Base-by-base conservation (phyloP, 352 stramenopile genomes). In the Elongisporangium prolatum region DNA sequence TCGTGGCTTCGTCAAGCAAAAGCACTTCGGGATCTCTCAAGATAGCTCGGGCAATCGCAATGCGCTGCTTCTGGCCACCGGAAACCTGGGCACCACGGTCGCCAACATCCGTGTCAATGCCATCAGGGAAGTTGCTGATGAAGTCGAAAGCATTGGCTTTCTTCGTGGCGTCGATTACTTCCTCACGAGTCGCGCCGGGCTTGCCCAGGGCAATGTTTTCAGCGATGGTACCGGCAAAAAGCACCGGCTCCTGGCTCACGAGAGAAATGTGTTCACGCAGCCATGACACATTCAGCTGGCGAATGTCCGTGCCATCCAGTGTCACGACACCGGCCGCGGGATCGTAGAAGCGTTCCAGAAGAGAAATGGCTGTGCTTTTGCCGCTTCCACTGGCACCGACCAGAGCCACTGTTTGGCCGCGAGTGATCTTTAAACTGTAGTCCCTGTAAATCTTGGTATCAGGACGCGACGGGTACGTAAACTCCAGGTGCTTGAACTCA, bases 31-130 rank as follows among this genome's bases (percentile, higher is more conserved):
- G 88, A 54, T 98, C 84, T 37, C 85, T 84, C 17, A 98, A 68
- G 22, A 98, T 89, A 8, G 91, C 94, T 11, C 96, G 74, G 40
- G 95, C 95, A 44, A 99, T 96, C 44, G 91, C 91, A 59, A 98
- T 88, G 18, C 89, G 68, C 67, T 97, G 89, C 64, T 98, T 98
- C 67, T 98, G 96, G n/a, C 96, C 95, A 37, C 95, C 94, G 10
- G 72, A 94, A 0, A 99, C 72, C 69, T 96, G 84, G 21, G 93
- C 82, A 22, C 93, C 94, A 34, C 89, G 68, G 59, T 98, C 91
- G 16, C 94, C 95, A 28, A 98, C 80, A 65, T 88, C 58, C 11
- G 93, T 98, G 57, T 97, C 72, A 54, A 95, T 94, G 7, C 71
- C 69, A 2, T 89, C 61, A 4, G 95, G 90, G 54, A 98, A 97